Base-by-base conservation (phyloP, 2,329 filamentous ascomycete species). In the Akanthomyces muscarius region DNA sequence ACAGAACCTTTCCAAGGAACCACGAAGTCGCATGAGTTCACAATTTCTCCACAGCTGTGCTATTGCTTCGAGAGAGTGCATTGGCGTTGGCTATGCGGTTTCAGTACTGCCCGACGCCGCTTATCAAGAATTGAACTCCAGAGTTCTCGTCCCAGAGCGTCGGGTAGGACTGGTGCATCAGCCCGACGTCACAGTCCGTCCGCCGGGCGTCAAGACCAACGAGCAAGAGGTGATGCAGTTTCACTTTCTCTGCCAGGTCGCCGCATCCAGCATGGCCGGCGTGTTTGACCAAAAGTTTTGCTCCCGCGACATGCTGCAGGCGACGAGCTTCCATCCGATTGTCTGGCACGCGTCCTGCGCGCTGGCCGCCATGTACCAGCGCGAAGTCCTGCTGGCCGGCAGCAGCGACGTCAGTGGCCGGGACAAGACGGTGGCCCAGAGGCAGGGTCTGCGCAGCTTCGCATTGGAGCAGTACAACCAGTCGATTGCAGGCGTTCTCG, bases 271-370 rank as follows among this genome's bases (percentile, higher is more conserved):
- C 14, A 55, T 55, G 42, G 59, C 50, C 5, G 21, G 51, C 42
- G 50, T 61, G 18, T 61, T 61, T 38, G 50, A 61, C 28, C 59
- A 33, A 6, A 50, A 21, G 7, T 52, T 60, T 18, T 60, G 57
- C 47, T 36, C 48, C 23, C 58, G 48, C 23, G 58, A 61, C 28
- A 61, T 61, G 47, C 38, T 61, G 48, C 58, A 61, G 41, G 58
- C 48, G 5, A 60, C 57, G 21, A 51, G 57, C 57, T 28, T 60
- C 16, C 57, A 61, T 25, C 48, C 47, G 11, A 61, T 28, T 3
- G 48, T 61, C 5, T 61, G 58, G 58, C 58, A 61, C 38, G 58
- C 58, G 10, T 55, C 59, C 13, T 55, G 50, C 50, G 30, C 59
- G n/a, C 30, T 61, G 28, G 59, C 59, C 28, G 59, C 59, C 59